Conservation (phyloP, 1,284 basidiomycete species). For the Cryptococcus sp. region DNA sequence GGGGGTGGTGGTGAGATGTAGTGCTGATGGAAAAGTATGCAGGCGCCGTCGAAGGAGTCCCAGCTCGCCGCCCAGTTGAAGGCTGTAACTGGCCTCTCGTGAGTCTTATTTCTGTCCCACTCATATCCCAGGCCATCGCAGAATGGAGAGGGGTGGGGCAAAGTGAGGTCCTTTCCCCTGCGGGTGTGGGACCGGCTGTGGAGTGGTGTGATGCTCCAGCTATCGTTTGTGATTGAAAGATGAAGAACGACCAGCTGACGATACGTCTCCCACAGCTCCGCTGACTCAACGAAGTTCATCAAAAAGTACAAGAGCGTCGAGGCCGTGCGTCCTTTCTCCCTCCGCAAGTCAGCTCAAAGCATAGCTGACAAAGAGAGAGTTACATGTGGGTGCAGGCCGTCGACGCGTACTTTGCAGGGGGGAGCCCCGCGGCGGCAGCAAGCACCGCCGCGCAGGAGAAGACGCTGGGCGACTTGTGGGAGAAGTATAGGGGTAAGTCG, state of each 20-base stretch:
- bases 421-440: slow-evolving; percentile 27
- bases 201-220: not conserved
- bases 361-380: not conserved
- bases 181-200: no score
- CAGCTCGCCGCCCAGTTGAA: slow-evolving; percentile 32
- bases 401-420: slow-evolving; percentile 37
- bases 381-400: slow-evolving; percentile 26
- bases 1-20: no score
- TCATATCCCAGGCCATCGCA: not conserved
- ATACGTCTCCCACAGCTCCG: slow-evolving; percentile 17
- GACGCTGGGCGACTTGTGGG: slow-evolving; percentile 50
- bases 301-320: slow-evolving; percentile 48
- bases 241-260: not conserved
- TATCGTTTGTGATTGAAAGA: not conserved
- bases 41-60: no score
- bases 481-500: slow-evolving; percentile 47
- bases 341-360: not conserved
- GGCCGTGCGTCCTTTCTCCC: slow-evolving; percentile 25
- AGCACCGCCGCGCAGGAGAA: slow-evolving; percentile 36
- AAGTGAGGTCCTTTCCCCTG: no score
- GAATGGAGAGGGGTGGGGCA: not conserved
- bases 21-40: no score
- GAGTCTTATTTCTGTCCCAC: slow-evolving; percentile 12
- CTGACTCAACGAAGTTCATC: slow-evolving; percentile 40
- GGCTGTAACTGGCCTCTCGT: slow-evolving; percentile 44